Percentiles rank a stretch among this genome's conserved stretches.
These are phyloP conservation scores for Madurella mycetomatis DNA, from an alignment of 2,329 filamentous ascomycete species.

Conservation along the genomic window DNA sequence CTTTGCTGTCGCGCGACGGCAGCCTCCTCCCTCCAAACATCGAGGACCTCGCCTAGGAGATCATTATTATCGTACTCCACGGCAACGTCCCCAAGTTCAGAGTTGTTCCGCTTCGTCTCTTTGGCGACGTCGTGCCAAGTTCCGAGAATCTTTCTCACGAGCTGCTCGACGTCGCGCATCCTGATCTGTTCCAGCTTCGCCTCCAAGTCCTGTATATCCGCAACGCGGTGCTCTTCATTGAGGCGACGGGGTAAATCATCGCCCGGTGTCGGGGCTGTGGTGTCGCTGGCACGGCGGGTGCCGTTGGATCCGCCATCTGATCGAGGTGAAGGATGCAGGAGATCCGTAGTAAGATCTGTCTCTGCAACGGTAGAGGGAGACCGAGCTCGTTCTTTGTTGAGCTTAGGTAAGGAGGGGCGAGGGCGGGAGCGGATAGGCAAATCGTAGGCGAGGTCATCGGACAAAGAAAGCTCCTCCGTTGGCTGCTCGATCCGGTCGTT, in stretches of 20 bases:
- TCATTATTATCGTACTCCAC: conserved; percentile 22
- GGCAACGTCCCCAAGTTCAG: conserved; percentile 8
- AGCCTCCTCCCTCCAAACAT: conserved; percentile 23
- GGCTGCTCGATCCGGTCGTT: conserved; percentile 9
- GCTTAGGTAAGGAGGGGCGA: conserved; percentile 13
- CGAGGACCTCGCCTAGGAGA: conserved; percentile 21
- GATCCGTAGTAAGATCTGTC: conserved; percentile 4
- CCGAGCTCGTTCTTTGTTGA: conserved; percentile 14
- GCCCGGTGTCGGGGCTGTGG: conserved; percentile 24
- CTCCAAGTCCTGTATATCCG: conserved; percentile 25
- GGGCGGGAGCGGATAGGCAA: conserved; percentile 7
- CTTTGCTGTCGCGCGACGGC: conserved; percentile 6
- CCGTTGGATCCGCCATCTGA: conserved; percentile 14
- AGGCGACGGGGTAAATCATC: conserved; percentile 12
- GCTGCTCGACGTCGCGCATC: conserved; percentile 7
- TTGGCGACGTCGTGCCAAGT: conserved; percentile 15
- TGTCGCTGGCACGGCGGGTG: conserved; percentile 26
- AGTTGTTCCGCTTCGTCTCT: conserved; percentile 10
- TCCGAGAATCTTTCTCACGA: conserved; percentile 12
- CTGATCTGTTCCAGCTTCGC: conserved; percentile 16
- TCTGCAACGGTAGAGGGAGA: conserved; percentile 17
- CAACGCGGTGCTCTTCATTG: conserved; percentile 16
- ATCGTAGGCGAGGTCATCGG: conserved; percentile 5
- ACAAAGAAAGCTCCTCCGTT: neutral
- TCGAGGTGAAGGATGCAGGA: conserved; percentile 30